Percentiles rank a stretch among this genome's conserved stretches.
Evolutionary conservation across 495 filamentous ascomycete genomes (phyloP).

Genomic region (Choiromyces venosus): DNA sequence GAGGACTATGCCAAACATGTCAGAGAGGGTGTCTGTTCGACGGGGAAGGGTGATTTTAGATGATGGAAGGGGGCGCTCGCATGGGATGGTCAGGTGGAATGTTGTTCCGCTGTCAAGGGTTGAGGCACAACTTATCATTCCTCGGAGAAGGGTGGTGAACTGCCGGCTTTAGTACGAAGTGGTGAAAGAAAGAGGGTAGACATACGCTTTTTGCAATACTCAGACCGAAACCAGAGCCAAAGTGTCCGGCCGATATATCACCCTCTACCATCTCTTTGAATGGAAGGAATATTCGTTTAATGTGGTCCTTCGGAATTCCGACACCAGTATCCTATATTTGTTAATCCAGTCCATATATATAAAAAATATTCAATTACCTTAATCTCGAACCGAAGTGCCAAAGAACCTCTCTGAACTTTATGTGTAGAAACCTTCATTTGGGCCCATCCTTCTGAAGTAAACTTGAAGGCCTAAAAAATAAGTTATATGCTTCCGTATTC

Average conservation of each 20-base stretch:
- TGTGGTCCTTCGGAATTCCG: slow-evolving; percentile 30
- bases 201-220: slow-evolving; percentile 33
- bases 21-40: slow-evolving; percentile 19
- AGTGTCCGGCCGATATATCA: slow-evolving; percentile 17
- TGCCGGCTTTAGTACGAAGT: background rate
- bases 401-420: slow-evolving; percentile 18
- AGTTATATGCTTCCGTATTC: background rate
- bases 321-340: slow-evolving; percentile 34
- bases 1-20: slow-evolving; percentile 34
- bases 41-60: slow-evolving; percentile 15
- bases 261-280: slow-evolving; percentile 19
- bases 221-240: slow-evolving; percentile 25
- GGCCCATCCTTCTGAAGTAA: slow-evolving; percentile 30
- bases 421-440: slow-evolving; percentile 27
- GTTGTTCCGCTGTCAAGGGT: slow-evolving; percentile 22
- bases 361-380: slow-evolving; percentile 12
- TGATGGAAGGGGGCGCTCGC: slow-evolving; percentile 16
- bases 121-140: slow-evolving; percentile 30
- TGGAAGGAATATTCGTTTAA: slow-evolving; percentile 21
- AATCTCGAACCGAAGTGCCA: slow-evolving; percentile 35
- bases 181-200: background rate
- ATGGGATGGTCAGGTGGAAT: slow-evolving; percentile 32
- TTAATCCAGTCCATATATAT: background rate
- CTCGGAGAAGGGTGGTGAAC: slow-evolving; percentile 22
- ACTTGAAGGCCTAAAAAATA: slow-evolving; percentile 32